These are phyloP conservation scores for Poa pratensis DNA, from an alignment of 176 grass and related monocot species.

Conservation along the genomic window DNA sequence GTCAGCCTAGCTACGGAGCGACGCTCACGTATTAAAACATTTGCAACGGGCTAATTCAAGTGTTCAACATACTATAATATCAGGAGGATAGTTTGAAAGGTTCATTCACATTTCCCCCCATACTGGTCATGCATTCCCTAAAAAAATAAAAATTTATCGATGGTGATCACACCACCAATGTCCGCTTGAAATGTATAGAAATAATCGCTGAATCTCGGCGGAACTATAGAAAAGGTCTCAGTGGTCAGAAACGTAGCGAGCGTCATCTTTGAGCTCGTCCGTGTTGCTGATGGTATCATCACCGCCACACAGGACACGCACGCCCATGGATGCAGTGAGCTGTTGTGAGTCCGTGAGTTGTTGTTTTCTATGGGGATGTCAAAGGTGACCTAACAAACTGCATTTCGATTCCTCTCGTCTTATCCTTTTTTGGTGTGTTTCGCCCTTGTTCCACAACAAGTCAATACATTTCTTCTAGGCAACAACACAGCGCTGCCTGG, in stretches of 20 bases:
- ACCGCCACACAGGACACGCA: background rate
- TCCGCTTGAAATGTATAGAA: background rate
- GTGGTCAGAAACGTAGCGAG: background rate
- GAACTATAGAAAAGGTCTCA: background rate
- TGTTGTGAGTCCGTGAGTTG: background rate
- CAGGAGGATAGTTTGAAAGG: background rate
- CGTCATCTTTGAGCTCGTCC: constrained; percentile 1
- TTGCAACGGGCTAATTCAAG: background rate
- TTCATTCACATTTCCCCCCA: background rate
- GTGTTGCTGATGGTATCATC: too few relatives aligned
- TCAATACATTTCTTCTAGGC: background rate
- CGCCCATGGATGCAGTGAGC: background rate
- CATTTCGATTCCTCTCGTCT: background rate
- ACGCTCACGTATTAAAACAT: background rate
- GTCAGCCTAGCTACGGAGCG: background rate
- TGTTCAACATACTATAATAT: background rate
- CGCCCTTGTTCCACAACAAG: background rate
- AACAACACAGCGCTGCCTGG: background rate
- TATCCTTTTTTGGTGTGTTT: background rate
- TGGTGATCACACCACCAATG: too few relatives aligned
- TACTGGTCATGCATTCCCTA: too few relatives aligned
- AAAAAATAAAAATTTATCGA: too few relatives aligned
- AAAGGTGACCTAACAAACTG: background rate
- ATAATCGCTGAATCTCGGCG: background rate
- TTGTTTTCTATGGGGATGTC: background rate